phyloP scores from a whole-genome alignment of 352 stramenopile genomes.

The Aphanomyces stellatus region DNA sequence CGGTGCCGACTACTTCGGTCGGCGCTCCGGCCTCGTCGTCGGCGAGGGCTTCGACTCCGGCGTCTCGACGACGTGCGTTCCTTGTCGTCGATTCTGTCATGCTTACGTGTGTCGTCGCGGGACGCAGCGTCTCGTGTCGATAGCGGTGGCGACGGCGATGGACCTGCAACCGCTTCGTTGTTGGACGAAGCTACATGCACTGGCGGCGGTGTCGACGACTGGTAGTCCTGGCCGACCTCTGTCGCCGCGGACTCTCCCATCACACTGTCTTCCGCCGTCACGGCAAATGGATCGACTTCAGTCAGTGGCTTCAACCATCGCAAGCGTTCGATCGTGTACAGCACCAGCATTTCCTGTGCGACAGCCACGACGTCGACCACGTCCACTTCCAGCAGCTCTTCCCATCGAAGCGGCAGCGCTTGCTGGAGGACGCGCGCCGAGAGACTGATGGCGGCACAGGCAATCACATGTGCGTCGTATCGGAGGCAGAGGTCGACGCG shows the following conservation, averaged over 20 bases:
- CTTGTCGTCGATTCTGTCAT: too few species aligned
- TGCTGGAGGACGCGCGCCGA: slow-evolving; percentile 51
- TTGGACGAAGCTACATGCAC: too few species aligned
- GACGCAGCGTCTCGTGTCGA: too few species aligned
- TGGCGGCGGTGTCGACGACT: too few species aligned
- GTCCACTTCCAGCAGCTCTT: slow-evolving; percentile 57
- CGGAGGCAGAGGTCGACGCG: slow-evolving; percentile 78
- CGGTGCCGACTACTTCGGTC: too few species aligned
- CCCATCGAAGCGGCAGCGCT: slow-evolving; percentile 53
- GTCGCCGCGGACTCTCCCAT: too few species aligned
- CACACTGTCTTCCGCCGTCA: slow-evolving; percentile 19
- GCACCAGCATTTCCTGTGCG: slow-evolving; percentile 42
- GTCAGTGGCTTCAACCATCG: slow-evolving; percentile 69
- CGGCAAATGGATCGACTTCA: slow-evolving; percentile 50
- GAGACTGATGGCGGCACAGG: slow-evolving; percentile 86
- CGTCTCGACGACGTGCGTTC: too few species aligned
- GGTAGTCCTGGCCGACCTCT: too few species aligned
- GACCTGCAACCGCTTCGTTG: too few species aligned
- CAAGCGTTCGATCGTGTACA: slow-evolving; percentile 50
- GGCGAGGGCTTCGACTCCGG: slow-evolving; percentile 22
- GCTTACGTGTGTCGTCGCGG: too few species aligned
- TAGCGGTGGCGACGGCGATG: too few species aligned
- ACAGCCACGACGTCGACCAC: slow-evolving; percentile 37
- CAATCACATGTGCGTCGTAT: slow-evolving; percentile 73
- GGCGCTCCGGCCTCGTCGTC: slow-evolving; percentile 23